A percentile compares a stretch with the other conserved stretches of the same genome.
Conservation (phyloP, 129 eudicot species). For the Helianthus tuberosus region DNA sequence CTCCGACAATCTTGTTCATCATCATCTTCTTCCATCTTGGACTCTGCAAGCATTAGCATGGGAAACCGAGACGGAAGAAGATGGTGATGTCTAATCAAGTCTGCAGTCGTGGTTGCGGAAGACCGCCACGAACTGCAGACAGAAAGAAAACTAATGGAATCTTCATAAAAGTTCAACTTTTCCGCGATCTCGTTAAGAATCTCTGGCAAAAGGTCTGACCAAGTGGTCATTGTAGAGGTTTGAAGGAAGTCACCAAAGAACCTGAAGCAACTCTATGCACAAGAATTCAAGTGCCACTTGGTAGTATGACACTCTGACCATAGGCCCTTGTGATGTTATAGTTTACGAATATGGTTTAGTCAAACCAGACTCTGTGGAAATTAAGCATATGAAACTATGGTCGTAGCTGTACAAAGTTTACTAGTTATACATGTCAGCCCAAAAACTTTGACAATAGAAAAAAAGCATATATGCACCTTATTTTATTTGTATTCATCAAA, state of each 20-base stretch:
- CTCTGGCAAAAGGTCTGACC: constrained; percentile 30
- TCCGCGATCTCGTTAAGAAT: constrained; percentile 21
- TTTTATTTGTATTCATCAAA: background rate
- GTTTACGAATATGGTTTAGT: background rate
- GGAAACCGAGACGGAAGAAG: constrained; percentile 33
- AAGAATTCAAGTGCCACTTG: background rate
- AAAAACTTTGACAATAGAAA: background rate
- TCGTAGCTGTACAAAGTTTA: constrained; percentile 4
- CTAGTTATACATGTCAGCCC: background rate
- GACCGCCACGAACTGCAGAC: constrained; percentile 36
- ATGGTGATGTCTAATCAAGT: background rate
- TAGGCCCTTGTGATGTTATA: too few species aligned
- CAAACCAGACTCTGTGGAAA: background rate
- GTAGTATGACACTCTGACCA: background rate
- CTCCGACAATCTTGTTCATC: background rate
- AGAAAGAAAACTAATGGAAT: constrained; percentile 27
- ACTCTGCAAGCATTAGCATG: constrained; percentile 26
- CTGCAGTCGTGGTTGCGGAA: constrained; percentile 8
- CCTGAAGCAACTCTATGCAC: background rate
- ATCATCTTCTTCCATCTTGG: constrained; percentile 11
- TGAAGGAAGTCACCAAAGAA: too few species aligned
- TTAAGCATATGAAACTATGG: background rate
- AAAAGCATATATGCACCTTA: background rate
- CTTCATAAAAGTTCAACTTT: constrained; percentile 30
- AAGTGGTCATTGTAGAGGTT: constrained; percentile 9